A percentile compares a stretch with the other conserved stretches of the same genome.
phyloP scores from a whole-genome alignment of 345 rosid genomes.

The Balakata baccata region DNA sequence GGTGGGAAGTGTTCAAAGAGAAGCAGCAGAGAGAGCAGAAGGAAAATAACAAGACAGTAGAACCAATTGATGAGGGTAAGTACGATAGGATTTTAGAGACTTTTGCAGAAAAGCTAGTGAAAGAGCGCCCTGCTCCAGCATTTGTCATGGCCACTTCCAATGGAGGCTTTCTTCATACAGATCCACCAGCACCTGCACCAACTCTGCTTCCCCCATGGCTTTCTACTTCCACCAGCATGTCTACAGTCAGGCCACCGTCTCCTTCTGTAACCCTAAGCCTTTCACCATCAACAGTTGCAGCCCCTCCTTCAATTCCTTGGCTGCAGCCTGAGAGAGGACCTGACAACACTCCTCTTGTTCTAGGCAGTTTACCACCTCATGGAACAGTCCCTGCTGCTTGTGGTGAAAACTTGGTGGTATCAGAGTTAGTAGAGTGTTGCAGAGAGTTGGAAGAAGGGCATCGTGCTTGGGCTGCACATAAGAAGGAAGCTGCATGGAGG shows the following conservation, averaged over 20 bases:
- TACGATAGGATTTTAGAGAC: constrained; percentile 88
- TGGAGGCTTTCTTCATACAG: constrained; percentile 59
- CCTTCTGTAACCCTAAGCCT: constrained; percentile 83
- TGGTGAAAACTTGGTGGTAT: constrained; percentile 52
- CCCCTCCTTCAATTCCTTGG: constrained; percentile 79
- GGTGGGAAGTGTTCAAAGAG: constrained; percentile 99
- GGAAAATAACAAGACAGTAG: constrained; percentile 57
- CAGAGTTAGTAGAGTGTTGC: constrained; percentile 85
- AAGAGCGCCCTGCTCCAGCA: constrained; percentile 54
- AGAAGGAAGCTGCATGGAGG: constrained; percentile 96
- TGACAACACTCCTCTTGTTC: constrained; percentile 44
- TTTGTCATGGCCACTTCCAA: constrained; percentile 75
- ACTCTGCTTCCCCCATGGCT: constrained; percentile 83
- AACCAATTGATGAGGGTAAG: constrained; percentile 80
- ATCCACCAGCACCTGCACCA: constrained; percentile 44
- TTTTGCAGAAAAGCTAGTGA: constrained; percentile 90
- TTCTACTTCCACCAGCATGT: constrained; percentile 58
- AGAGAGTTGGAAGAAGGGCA: constrained; percentile 92
- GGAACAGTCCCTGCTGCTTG: constrained; percentile 40
- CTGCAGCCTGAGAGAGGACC: constrained; percentile 63
- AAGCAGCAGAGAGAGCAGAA: constrained; percentile 90
- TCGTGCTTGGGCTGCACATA: constrained; percentile 70
- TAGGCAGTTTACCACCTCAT: constrained; percentile 46
- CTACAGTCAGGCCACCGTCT: constrained; percentile 53
- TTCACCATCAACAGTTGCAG: constrained; percentile 59